phyloP scores from a whole-genome alignment of 345 rosid genomes.

The Heritiera fomes region DNA sequence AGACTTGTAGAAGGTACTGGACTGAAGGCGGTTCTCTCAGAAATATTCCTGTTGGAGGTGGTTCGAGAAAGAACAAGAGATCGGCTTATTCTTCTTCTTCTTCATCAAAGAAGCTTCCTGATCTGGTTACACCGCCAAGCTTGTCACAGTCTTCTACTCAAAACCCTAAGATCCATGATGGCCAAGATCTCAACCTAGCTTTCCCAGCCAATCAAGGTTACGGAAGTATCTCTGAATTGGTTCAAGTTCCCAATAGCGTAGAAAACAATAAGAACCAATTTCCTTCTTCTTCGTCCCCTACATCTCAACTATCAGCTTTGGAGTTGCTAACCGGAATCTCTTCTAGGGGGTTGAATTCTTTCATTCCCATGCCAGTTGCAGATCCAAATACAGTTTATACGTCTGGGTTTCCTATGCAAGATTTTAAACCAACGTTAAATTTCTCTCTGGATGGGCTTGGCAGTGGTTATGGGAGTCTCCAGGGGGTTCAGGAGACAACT shows the following conservation, averaged over 20 bases:
- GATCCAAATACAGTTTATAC: constrained; percentile 54
- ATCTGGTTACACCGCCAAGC: constrained; percentile 48
- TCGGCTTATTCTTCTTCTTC: constrained; percentile 40
- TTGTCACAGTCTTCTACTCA: constrained; percentile 36
- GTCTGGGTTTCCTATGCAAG: constrained; percentile 69
- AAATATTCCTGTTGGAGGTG: constrained; percentile 97
- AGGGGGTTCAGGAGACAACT: constrained; percentile 44
- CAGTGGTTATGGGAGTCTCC: constrained; percentile 50
- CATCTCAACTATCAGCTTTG: constrained; percentile 54
- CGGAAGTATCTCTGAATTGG: constrained; percentile 61
- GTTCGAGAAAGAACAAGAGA: constrained; percentile 97
- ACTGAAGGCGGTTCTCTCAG: constrained; percentile 96
- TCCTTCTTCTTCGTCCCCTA: constrained; percentile 32
- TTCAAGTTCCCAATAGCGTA: constrained; percentile 47
- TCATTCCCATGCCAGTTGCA: constrained; percentile 63
- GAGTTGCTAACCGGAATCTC: constrained; percentile 76
- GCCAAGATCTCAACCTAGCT: constrained; percentile 83
- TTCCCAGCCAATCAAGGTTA: constrained; percentile 56
- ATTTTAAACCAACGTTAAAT: constrained; percentile 75
- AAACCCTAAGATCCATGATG: constrained; percentile 59
- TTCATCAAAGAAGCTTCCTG: constrained; percentile 58
- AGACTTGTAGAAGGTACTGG: constrained; percentile 98
- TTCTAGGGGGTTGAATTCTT: constrained; percentile 59
- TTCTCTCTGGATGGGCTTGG: constrained; percentile 81
- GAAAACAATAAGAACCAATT: constrained; percentile 41